Conservation (phyloP, 2,329 filamentous ascomycete genomes). For the Penicillium psychrosexuale region DNA sequence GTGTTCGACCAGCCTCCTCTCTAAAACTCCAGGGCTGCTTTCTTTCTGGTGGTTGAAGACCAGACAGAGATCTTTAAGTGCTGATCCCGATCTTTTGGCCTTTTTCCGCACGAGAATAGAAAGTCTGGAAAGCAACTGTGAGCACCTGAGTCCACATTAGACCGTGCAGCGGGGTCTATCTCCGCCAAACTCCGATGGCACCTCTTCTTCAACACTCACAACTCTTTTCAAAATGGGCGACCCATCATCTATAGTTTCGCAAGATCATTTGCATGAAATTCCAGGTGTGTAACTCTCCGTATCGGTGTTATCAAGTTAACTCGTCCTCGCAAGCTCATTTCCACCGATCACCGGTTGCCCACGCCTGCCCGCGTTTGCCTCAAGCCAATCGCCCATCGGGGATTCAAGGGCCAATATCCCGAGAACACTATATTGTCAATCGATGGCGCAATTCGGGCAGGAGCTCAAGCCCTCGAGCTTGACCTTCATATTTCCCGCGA, state of each 20-base stretch:
- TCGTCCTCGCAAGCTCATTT: conserved; percentile 13
- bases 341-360: conserved; percentile 7
- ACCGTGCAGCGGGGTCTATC: conserved; percentile 1
- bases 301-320: not conserved
- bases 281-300: conserved; percentile 7
- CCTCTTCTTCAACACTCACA: not conserved
- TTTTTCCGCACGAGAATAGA: not conserved
- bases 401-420: conserved; percentile 66
- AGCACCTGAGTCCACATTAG: not conserved
- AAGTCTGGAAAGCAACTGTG: not conserved
- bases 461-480: conserved; percentile 80
- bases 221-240: conserved; percentile 8
- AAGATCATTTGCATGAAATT: not conserved
- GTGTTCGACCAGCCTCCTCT: not conserved
- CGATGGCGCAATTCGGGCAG: conserved; percentile 66
- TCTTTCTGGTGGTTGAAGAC: not conserved
- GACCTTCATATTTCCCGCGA: conserved; percentile 82
- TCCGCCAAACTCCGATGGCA: conserved; percentile 18
- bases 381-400: conserved; percentile 45
- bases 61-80: too few relatives aligned
- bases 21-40: not conserved
- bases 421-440: conserved; percentile 87
- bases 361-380: conserved; percentile 19
- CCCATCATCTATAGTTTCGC: not conserved
- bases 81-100: not conserved